A percentile compares a stretch with the other conserved stretches of the same genome.
Evolutionary conservation across 805 yeast species (phyloP).

Genomic region (Babjeviella inositovora): DNA sequence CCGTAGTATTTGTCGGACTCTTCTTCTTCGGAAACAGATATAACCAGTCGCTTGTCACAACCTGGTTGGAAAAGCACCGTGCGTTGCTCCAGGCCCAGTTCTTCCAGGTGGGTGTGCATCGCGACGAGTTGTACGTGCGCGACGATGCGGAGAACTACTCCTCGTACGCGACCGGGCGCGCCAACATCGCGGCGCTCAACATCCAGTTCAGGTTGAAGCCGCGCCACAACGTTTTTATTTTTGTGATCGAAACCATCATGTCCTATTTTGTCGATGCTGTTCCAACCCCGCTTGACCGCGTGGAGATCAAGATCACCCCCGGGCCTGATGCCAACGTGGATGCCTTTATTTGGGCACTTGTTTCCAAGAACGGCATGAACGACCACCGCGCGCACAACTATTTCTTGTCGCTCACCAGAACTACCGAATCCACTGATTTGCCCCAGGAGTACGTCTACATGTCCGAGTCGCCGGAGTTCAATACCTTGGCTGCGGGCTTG

Average conservation of each 20-base stretch:
- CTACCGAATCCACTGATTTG: slow-evolving; percentile 53
- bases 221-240: slow-evolving; percentile 65
- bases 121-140: slow-evolving; percentile 28
- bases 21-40: slow-evolving; percentile 42
- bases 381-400: slow-evolving; percentile 61
- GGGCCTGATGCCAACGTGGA: slow-evolving; percentile 31
- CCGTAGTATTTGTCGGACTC: slow-evolving; percentile 27
- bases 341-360: slow-evolving; percentile 70
- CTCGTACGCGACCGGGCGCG: slow-evolving; percentile 81
- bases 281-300: slow-evolving; percentile 39
- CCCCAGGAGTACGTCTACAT: slow-evolving; percentile 72
- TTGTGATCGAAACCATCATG: slow-evolving; percentile 45
- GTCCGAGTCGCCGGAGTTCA: slow-evolving; percentile 72
- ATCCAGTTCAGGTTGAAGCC: slow-evolving; percentile 52
- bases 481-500: slow-evolving; percentile 27
- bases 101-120: slow-evolving; percentile 54
- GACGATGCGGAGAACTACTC: slow-evolving; percentile 49
- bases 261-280: slow-evolving; percentile 40
- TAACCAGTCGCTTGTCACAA: slow-evolving; percentile 40
- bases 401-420: slow-evolving; percentile 71
- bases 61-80: slow-evolving; percentile 30
- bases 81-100: slow-evolving; percentile 52
- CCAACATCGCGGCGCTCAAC: slow-evolving; percentile 48
- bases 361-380: slow-evolving; percentile 73
- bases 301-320: slow-evolving; percentile 44